These are phyloP conservation scores for Raphidocelis subcapitata DNA, from an alignment of 139 green algal genomes.

Conservation along the genomic window DNA sequence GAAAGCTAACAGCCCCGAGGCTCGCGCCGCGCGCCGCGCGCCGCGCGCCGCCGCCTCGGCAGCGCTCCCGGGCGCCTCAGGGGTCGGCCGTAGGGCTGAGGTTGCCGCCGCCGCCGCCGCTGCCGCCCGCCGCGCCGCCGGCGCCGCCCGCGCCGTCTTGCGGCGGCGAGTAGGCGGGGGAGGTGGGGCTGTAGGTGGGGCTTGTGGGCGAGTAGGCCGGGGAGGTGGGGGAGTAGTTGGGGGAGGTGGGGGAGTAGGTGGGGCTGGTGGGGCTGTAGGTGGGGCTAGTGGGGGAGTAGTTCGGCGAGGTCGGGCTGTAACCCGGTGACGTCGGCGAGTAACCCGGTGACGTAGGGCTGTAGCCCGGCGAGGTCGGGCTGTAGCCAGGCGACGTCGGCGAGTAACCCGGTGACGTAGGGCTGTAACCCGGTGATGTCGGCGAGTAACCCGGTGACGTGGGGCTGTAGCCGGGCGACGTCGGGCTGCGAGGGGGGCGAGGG, in stretches of 20 bases:
- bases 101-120: too few species aligned
- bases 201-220: slow-evolving; percentile 56
- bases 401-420: slow-evolving; percentile 44
- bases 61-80: too few species aligned
- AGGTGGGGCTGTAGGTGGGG: slow-evolving; percentile 69
- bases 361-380: slow-evolving; percentile 32
- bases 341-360: slow-evolving; percentile 49
- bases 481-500: slow-evolving; percentile 50
- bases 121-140: background rate
- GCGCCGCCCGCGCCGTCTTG: background rate
- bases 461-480: slow-evolving; percentile 51
- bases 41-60: too few species aligned
- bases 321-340: slow-evolving; percentile 55
- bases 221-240: slow-evolving; percentile 60
- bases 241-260: slow-evolving; percentile 71
- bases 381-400: too few species aligned
- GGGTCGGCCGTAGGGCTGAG: too few species aligned
- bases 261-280: slow-evolving; percentile 71
- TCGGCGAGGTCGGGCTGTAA: slow-evolving; percentile 50
- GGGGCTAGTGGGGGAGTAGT: slow-evolving; percentile 65
- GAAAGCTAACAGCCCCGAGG: too few species aligned
- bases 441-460: slow-evolving; percentile 67
- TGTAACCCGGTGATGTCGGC: slow-evolving; percentile 60
- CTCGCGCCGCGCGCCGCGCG: too few species aligned
- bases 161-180: slow-evolving; percentile 25